Conservation (phyloP, 148 eudicot species). For the Rhododendron griersonianum region DNA sequence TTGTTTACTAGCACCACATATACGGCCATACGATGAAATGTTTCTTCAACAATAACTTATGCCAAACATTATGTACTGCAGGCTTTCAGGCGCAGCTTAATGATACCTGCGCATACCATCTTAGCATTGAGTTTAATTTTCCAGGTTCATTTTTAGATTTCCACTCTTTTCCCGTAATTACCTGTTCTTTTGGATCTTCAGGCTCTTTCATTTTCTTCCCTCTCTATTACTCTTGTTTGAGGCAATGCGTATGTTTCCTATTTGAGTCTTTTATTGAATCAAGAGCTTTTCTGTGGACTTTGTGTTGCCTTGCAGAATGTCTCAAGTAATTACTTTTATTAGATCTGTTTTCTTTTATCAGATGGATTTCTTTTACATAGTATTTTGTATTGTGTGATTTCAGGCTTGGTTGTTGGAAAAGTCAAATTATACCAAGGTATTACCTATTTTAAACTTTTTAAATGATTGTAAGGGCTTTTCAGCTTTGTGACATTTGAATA, state of each 20-base stretch:
- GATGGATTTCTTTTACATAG: constrained; percentile 2
- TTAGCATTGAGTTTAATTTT: constrained; percentile 65
- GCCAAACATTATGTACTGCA: constrained; percentile 26
- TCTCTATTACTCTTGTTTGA: neutral
- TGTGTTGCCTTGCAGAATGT: neutral
- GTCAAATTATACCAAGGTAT: constrained; percentile 87
- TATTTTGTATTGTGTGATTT: constrained; percentile 15
- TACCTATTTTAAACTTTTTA: neutral
- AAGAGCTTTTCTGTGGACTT: neutral
- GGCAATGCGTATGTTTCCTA: neutral
- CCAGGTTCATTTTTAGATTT: constrained; percentile 49
- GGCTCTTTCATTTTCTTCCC: neutral
- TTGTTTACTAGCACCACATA: neutral
- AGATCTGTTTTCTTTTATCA: neutral
- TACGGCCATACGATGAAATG: neutral
- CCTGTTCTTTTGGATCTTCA: neutral
- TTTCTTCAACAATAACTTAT: neutral
- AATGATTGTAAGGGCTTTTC: neutral
- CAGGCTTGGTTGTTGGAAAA: constrained; percentile 86
- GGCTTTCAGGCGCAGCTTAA: constrained; percentile 80
- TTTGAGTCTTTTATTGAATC: neutral
- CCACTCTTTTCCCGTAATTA: neutral
- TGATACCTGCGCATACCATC: constrained; percentile 79
- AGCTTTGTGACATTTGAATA: neutral
- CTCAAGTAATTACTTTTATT: neutral